Evolutionary conservation across 1,284 basidiomycete genomes (phyloP), one percentile per base, ranked within the genome.

Genomic region (Phylloboletellus chloephorus): DNA sequence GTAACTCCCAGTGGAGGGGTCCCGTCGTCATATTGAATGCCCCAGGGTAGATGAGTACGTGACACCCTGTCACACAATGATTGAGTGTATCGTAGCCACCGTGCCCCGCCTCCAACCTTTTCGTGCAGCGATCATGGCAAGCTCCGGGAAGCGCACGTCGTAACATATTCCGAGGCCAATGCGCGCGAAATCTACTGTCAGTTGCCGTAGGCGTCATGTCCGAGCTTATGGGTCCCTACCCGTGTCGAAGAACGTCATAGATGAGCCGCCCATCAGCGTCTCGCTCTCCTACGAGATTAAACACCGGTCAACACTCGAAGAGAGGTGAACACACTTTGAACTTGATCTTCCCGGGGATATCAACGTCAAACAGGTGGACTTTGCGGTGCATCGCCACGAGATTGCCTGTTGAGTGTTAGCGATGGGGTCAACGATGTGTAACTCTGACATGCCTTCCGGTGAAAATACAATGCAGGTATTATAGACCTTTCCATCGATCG

Each of bases 341-440:
- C 4, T 71, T 92, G 65, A 98, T 97, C 63, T 90, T 86, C 13
- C 95, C 95, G 0, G 93, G 93, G 41, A 98, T 95, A 60, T 98
- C 90, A 48, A 99, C 98, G 63, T 99, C 95, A 60, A 99, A 99
- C 7, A 99, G 71, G 60, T 98, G 96, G 2, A 98, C 78, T 65
- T 99, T 98, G 40, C 95, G 81, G 63, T 98, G 91, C 25, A 79
- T 79, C 0, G 88, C 86, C 20, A 98, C 79, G 29, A 98, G 74
- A 37, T 87, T 79, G 10, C 90, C 90, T 90, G 25, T 23, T 0
- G 2, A 28, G 26, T 29, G 30, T 43, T 12, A 53, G 28, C n/a
- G n/a, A 35, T 16, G 20, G 30, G n/a, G 8, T 33, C 5, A n/a
- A 33, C 17, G 22, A 28, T 23, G 24, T 15, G n/a, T 16, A 29